Percentiles rank a stretch among this genome's conserved stretches.
phyloP scores from a whole-genome alignment of 441 rosid genomes.

The Dalechampia spathulata region DNA sequence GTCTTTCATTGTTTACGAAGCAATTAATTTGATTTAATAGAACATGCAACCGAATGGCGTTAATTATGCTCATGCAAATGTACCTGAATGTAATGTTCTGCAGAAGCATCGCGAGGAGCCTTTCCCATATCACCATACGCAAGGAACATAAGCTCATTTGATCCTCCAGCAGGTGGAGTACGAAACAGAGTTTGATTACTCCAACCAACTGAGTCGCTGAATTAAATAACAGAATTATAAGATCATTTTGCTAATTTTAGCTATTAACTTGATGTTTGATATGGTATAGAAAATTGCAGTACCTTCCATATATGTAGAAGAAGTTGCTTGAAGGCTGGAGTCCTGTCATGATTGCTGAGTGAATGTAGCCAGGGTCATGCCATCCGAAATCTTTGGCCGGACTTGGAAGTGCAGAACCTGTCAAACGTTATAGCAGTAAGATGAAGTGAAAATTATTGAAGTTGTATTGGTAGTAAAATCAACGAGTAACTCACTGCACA shows the following conservation, averaged over 20 bases:
- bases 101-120: constrained; percentile 50
- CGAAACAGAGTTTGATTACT: constrained; percentile 35
- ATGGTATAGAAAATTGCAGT: neutral
- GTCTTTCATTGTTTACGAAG: too few species aligned
- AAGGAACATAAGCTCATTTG: constrained; percentile 43
- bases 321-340: constrained; percentile 36
- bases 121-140: constrained; percentile 76
- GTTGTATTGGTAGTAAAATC: neutral
- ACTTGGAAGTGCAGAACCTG: constrained; percentile 32
- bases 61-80: too few species aligned
- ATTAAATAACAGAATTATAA: neutral
- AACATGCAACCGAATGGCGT: too few species aligned
- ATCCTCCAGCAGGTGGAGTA: constrained; percentile 61
- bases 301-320: constrained; percentile 65
- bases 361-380: constrained; percentile 78
- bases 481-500: constrained; percentile 42
- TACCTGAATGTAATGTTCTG: constrained; percentile 59
- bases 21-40: too few species aligned
- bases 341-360: constrained; percentile 56
- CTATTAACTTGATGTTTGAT: neutral
- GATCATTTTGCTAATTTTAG: neutral
- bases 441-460: too few species aligned
- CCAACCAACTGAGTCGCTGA: constrained; percentile 58
- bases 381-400: constrained; percentile 81
- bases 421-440: neutral